These are phyloP conservation scores for Petrea volubilis DNA, from an alignment of 257 asterid genomes.

Conservation along the genomic window DNA sequence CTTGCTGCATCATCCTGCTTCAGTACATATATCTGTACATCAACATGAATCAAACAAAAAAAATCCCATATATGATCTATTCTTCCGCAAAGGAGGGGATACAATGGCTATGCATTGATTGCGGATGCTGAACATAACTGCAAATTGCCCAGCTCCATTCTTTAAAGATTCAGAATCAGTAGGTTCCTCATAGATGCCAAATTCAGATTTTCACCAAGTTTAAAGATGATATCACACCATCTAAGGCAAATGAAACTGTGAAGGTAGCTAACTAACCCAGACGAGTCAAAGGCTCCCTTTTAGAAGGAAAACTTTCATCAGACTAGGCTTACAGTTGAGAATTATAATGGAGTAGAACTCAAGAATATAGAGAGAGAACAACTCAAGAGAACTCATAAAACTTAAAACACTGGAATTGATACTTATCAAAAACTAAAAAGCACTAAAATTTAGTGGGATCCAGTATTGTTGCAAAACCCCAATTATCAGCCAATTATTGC, in stretches of 20 bases:
- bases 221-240: not conserved
- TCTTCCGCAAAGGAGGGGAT: not conserved
- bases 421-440: too few species aligned
- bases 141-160: not conserved
- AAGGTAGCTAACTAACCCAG: not conserved
- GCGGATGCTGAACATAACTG: not conserved
- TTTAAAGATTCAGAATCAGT: not conserved
- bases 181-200: not conserved
- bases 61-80: not conserved
- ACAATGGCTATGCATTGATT: not conserved
- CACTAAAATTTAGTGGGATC: too few species aligned
- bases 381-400: too few species aligned
- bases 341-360: not conserved
- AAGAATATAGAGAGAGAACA: not conserved
- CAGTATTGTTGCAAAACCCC: not conserved
- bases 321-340: not conserved
- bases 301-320: not conserved
- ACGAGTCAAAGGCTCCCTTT: not conserved
- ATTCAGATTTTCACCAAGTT: not conserved
- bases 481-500: not conserved
- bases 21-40: not conserved
- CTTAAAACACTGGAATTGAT: too few species aligned
- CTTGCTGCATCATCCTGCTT: not conserved
- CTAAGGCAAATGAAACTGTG: not conserved
- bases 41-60: conserved; percentile 8